Evolutionary conservation across 1,284 basidiomycete species (phyloP).

Genomic region (Rhodotorula sp.): DNA sequence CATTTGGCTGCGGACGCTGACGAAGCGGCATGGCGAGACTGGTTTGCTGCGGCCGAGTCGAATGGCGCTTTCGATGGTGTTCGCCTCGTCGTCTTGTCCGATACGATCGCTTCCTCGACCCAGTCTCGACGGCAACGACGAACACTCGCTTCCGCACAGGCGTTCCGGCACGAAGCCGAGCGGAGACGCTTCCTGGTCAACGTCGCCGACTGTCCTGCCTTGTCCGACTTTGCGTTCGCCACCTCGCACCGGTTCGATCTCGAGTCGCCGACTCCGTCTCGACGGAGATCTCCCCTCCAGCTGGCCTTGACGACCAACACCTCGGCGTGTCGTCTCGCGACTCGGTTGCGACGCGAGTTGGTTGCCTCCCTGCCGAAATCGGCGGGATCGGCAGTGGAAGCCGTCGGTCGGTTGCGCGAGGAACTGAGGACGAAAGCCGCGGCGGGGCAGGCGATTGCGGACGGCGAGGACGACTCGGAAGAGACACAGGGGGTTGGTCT

Average conservation of each 20-base stretch:
- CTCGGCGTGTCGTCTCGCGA: constrained; percentile 80
- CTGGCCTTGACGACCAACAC: constrained; percentile 89
- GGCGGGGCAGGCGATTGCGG: constrained; percentile 1
- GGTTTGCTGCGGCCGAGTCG: constrained; percentile 18
- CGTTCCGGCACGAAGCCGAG: constrained; percentile 59
- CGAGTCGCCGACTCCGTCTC: constrained; percentile 21
- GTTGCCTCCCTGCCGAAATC: constrained; percentile 70
- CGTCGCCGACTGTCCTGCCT: constrained; percentile 75
- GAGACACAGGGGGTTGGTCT: constrained; percentile 61
- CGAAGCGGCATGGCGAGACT: constrained; percentile 48
- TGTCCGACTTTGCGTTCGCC: constrained; percentile 88
- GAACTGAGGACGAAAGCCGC: constrained; percentile 31
- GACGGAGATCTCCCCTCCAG: constrained; percentile 61
- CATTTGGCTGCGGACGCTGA: constrained; percentile 49
- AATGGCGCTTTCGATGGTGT: background rate
- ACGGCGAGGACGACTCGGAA: constrained; percentile 47
- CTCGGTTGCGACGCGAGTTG: constrained; percentile 77
- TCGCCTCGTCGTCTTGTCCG: constrained; percentile 30
- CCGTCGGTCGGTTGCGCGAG: constrained; percentile 31
- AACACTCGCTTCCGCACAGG: constrained; percentile 12
- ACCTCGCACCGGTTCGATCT: constrained; percentile 76
- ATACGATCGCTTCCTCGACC: constrained; percentile 28
- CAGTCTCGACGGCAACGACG: background rate
- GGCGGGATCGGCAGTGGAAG: constrained; percentile 68
- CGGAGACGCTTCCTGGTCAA: constrained; percentile 72